phyloP scores from a whole-genome alignment of 2,329 filamentous ascomycete genomes.

The Trichoderma semiorbis region DNA sequence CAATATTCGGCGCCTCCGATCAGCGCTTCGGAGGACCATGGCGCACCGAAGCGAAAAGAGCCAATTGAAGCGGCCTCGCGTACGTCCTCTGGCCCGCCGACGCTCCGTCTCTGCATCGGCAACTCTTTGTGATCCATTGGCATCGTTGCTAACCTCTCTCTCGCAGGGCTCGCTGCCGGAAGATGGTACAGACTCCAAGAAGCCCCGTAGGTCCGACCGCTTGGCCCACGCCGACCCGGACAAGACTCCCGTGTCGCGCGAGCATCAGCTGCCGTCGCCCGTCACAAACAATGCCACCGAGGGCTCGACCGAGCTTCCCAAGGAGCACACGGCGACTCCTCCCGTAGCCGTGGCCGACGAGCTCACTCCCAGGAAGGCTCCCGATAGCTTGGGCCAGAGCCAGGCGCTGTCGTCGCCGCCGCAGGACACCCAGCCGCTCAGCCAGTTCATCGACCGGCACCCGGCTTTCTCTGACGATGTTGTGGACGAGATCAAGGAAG shows the following conservation, averaged over 20 bases:
- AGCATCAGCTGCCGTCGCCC: slow-evolving; percentile 75
- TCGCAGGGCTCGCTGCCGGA: slow-evolving; percentile 63
- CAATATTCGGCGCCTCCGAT: slow-evolving; percentile 11
- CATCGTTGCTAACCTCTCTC: slow-evolving; percentile 25
- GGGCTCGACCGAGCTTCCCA: slow-evolving; percentile 53
- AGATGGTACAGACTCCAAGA: slow-evolving; percentile 68
- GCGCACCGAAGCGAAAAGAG: slow-evolving; percentile 68
- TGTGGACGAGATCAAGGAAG: slow-evolving; percentile 76
- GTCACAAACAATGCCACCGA: slow-evolving; percentile 56
- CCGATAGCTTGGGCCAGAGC: slow-evolving; percentile 45
- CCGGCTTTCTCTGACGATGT: slow-evolving; percentile 74
- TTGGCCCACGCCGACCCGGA: slow-evolving; percentile 53
- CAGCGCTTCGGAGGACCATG: slow-evolving; percentile 40
- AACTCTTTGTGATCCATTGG: slow-evolving; percentile 15
- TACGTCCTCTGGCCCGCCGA: slow-evolving; percentile 42
- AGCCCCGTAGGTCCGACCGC: slow-evolving; percentile 74
- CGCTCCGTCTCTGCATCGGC: background rate
- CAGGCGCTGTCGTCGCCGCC: slow-evolving; percentile 58
- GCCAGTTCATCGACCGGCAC: slow-evolving; percentile 72
- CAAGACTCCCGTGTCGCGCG: slow-evolving; percentile 59
- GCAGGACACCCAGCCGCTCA: slow-evolving; percentile 57
- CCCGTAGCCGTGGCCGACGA: slow-evolving; percentile 58
- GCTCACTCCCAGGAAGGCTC: slow-evolving; percentile 47
- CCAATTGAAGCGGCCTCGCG: slow-evolving; percentile 78
- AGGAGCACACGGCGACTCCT: slow-evolving; percentile 70